Evolutionary conservation across 208 protist species (phyloP).

Genomic region (Crithidia thermophila): DNA sequence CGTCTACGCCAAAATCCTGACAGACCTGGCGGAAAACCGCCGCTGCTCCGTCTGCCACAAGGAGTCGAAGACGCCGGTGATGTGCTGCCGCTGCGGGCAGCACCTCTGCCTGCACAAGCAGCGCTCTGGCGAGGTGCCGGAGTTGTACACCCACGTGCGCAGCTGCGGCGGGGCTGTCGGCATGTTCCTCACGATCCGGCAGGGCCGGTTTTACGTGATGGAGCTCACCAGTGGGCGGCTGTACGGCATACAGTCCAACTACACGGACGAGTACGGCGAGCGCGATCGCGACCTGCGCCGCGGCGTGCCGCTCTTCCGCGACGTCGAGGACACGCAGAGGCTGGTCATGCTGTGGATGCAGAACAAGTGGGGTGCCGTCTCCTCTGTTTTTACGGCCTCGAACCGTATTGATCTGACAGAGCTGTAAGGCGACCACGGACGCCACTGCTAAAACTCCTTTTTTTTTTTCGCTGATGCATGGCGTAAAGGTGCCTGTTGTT

Average conservation of each 20-base stretch:
- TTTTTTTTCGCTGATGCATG: no score
- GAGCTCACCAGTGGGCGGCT: slow-evolving; percentile 43
- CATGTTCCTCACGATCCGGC: slow-evolving; percentile 47
- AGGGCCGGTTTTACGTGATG: slow-evolving; percentile 48
- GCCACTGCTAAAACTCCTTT: no score
- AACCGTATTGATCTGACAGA: slow-evolving; percentile 21
- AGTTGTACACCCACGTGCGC: slow-evolving; percentile 62
- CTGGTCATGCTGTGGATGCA: slow-evolving; percentile 68
- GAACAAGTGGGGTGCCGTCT: slow-evolving; percentile 66
- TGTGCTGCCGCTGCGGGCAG: slow-evolving; percentile 67
- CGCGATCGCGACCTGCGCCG: slow-evolving; percentile 33
- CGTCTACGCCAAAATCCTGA: slow-evolving; percentile 44
- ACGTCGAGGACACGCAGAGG: slow-evolving; percentile 26
- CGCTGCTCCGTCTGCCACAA: slow-evolving; percentile 32
- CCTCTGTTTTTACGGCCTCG: slow-evolving; percentile 42
- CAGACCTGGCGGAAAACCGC: slow-evolving; percentile 22
- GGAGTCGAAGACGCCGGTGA: slow-evolving; percentile 30
- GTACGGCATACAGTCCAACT: slow-evolving; percentile 39
- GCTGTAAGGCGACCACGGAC: no score
- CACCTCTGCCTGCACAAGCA: slow-evolving; percentile 38
- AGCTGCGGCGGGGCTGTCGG: slow-evolving; percentile 57
- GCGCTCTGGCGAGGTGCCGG: slow-evolving; percentile 15
- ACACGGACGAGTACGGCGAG: slow-evolving; percentile 75
- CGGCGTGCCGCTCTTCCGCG: slow-evolving; percentile 36
- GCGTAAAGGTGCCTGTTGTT: no score